Evolutionary conservation across 106 monocot genomes (phyloP).

Genomic region (Platanthera zijinensis): DNA sequence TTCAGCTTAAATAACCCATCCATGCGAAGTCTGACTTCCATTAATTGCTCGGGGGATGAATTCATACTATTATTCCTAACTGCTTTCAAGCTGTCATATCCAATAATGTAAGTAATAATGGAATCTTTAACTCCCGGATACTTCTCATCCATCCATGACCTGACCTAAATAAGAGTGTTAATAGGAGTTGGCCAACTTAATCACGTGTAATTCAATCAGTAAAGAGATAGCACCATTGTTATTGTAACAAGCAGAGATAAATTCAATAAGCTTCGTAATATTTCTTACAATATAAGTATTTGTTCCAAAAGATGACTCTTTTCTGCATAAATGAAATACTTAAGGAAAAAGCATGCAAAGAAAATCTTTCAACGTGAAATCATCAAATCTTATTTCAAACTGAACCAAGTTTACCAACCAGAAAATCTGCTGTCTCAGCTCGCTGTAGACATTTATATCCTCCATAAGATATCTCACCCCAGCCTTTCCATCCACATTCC

Average conservation of each 20-base stretch:
- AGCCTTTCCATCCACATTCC: slow-evolving; percentile 92
- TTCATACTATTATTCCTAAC: not conserved
- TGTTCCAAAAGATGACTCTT: not conserved
- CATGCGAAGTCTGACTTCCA: slow-evolving; percentile 85
- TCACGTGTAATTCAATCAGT: not conserved
- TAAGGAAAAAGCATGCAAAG: not conserved
- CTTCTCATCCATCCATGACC: slow-evolving; percentile 87
- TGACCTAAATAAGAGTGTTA: slow-evolving; percentile 40
- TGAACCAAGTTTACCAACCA: slow-evolving; percentile 39
- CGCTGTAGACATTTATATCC: slow-evolving; percentile 73
- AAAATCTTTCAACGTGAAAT: not conserved
- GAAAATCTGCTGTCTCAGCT: slow-evolving; percentile 76
- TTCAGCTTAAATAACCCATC: slow-evolving; percentile 74
- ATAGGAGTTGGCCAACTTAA: not conserved
- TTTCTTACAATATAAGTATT: not conserved
- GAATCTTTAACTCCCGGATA: slow-evolving; percentile 56
- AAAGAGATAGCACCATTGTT: not conserved
- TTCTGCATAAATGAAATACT: not conserved
- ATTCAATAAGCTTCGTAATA: not conserved
- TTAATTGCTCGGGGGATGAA: slow-evolving; percentile 17
- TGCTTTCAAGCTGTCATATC: slow-evolving; percentile 80
- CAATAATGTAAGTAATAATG: slow-evolving; percentile 75
- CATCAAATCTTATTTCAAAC: not conserved
- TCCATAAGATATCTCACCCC: slow-evolving; percentile 99
- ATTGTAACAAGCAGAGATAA: not conserved